Evolutionary conservation across 805 yeast genomes (phyloP).

Genomic region (Saccharomycopsis fermentans): DNA sequence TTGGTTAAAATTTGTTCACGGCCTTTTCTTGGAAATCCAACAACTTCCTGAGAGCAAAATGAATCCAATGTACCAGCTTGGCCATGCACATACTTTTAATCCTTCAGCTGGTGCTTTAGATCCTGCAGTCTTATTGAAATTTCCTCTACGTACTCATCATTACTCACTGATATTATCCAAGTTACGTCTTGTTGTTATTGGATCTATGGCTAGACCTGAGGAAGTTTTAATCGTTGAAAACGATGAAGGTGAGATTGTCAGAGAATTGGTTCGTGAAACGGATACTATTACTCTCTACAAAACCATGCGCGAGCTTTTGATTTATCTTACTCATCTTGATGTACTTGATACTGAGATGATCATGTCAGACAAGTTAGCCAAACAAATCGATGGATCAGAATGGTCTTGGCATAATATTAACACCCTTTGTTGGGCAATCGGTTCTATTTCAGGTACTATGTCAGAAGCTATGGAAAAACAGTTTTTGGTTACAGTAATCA

Average conservation of each 20-base stretch:
- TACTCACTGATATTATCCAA: constrained; percentile 72
- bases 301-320: constrained; percentile 90
- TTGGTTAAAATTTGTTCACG: constrained; percentile 81
- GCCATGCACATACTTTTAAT: constrained; percentile 30
- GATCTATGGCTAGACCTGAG: constrained; percentile 97
- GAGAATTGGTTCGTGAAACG: constrained; percentile 93
- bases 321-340: constrained; percentile 89
- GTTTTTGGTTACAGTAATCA: constrained; percentile 85
- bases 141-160: constrained; percentile 76
- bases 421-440: constrained; percentile 98
- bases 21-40: constrained; percentile 78
- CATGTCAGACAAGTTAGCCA: constrained; percentile 83
- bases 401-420: constrained; percentile 99
- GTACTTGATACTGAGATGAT: constrained; percentile 89
- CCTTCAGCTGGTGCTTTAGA: constrained; percentile 75
- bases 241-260: constrained; percentile 97
- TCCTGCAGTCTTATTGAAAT: constrained; percentile 66
- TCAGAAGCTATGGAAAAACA: constrained; percentile 95
- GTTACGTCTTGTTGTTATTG: constrained; percentile 87
- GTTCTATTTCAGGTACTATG: constrained; percentile 98
- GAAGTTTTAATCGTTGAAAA: constrained; percentile 95
- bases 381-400: constrained; percentile 91
- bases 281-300: constrained; percentile 95
- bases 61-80: constrained; percentile 67
- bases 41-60: constrained; percentile 61